These are phyloP conservation scores for Vicia villosa DNA, from an alignment of 306 rosid species.

Conservation along the genomic window DNA sequence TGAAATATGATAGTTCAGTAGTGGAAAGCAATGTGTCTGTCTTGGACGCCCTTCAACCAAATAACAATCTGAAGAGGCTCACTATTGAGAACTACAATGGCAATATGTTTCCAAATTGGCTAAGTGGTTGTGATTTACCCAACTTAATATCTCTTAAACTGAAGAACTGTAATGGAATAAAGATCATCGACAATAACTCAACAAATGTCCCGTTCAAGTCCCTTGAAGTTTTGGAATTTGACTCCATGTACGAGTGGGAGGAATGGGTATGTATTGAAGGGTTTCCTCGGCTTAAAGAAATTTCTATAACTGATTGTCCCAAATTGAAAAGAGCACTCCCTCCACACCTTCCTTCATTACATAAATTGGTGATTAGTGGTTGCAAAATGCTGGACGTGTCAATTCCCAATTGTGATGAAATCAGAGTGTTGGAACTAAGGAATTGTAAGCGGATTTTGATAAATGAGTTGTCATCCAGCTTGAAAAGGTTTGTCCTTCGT, in stretches of 20 bases:
- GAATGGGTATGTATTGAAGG: constrained; percentile 29
- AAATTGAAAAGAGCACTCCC: background rate
- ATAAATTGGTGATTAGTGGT: background rate
- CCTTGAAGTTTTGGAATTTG: constrained; percentile 23
- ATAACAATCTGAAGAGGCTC: too few species aligned
- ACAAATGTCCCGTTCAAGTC: too few species aligned
- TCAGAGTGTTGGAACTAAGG: background rate
- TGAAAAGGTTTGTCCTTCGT: background rate
- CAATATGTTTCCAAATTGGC: too few species aligned
- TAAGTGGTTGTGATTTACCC: too few species aligned
- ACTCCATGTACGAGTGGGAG: constrained; percentile 15
- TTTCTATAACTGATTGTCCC: background rate
- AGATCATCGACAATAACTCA: too few species aligned
- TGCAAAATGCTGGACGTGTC: background rate
- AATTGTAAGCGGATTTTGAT: background rate
- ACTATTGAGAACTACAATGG: too few species aligned
- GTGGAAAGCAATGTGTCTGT: too few species aligned
- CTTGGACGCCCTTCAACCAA: too few species aligned
- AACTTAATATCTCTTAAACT: too few species aligned
- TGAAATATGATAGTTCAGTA: too few species aligned
- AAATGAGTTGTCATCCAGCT: background rate
- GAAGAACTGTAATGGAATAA: too few species aligned
- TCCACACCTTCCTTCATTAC: constrained; percentile 23
- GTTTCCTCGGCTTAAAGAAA: background rate
- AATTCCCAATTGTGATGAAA: background rate